Evolutionary conservation across 2,329 filamentous ascomycete genomes (phyloP), one percentile per base, ranked within the genome.

Genomic region (Zasmidium citrigriseum): DNA sequence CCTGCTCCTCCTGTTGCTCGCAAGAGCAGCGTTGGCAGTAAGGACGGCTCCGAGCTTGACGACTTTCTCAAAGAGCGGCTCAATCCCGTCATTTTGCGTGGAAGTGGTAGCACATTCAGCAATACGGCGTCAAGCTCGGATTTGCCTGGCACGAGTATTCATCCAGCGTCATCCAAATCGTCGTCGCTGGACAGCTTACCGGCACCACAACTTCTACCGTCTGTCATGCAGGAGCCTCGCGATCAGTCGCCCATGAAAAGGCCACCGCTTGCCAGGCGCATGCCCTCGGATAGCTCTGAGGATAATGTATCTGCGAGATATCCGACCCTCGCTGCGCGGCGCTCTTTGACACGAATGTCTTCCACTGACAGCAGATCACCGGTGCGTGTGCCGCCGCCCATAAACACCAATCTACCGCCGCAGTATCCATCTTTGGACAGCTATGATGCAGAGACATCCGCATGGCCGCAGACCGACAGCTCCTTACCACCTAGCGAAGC

Each of bases 11-110:
- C 71, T 12, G 67, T 73, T 4, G 71, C 73, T 7, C 76, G 70
- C 46, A 79, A 79, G 54, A 75, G 72, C 58, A 80, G 78, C 60
- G 67, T 75, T 55, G 72, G 60, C 55, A 78, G 73, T 61, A 77
- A 76, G 7, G 72, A 71, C 5, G 75, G 72, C 22, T 67, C 72
- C 1, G 77, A 79, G 5, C 69, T 80, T 65, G 78, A 80, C 50
- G 74, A 79, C 23, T 80, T 79, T 55, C 70, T 79, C 38, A 69
- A 73, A n/a, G 76, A 78, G 23, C 72, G 77, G 44, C 72, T 80
- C 14, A 71, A 70, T 21, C 79, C 79, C 10, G 74, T 76, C 14
- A 70, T 78, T 18, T 69, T 81, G 46, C 74, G 79, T 27, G 79
- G 79, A 14, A 75, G 73, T 3, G 77, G 76, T 48, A 75, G 72